Evolutionary conservation across 2,329 filamentous ascomycete genomes (phyloP).

Genomic region (Exophiala sideris): DNA sequence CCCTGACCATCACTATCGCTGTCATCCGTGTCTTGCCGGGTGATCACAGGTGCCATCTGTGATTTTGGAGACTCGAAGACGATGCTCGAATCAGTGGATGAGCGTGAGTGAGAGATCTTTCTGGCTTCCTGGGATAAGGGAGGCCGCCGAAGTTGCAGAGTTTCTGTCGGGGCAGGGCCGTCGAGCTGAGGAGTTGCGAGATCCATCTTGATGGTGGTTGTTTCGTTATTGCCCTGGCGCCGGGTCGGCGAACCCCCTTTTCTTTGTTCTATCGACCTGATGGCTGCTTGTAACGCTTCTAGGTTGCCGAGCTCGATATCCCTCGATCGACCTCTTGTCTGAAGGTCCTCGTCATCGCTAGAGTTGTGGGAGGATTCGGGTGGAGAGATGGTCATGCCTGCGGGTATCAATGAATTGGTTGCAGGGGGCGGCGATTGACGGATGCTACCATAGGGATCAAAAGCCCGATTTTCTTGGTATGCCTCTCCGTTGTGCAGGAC

Average conservation of each 20-base stretch:
- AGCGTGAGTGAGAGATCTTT: conserved; percentile 61
- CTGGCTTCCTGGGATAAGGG: conserved; percentile 54
- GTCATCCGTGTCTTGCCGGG: conserved; percentile 48
- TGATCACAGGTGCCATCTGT: conserved; percentile 42
- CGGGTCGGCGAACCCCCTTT: conserved; percentile 56
- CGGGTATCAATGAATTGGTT: conserved; percentile 72
- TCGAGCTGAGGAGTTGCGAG: conserved; percentile 21
- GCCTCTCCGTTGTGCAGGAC: conserved; percentile 22
- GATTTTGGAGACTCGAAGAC: conserved; percentile 41
- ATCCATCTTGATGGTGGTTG: conserved; percentile 21
- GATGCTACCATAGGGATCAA: conserved; percentile 57
- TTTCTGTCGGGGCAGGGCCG: conserved; percentile 32
- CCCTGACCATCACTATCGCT: conserved; percentile 51
- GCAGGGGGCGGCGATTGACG: conserved; percentile 81
- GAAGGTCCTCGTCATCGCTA: conserved; percentile 73
- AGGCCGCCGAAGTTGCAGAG: conserved; percentile 38
- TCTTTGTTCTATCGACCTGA: conserved; percentile 72
- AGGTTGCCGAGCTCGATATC: conserved; percentile 46
- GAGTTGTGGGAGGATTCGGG: conserved; percentile 79
- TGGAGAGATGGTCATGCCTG: conserved; percentile 82
- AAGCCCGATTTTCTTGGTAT: conserved; percentile 24
- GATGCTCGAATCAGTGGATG: conserved; percentile 56
- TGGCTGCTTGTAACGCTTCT: conserved; percentile 73
- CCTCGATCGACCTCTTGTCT: conserved; percentile 36
- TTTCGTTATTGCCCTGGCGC: conserved; percentile 29